Evolutionary conservation across 768 basidiomycete genomes (phyloP).

Genomic region (Suillus ampliporus): DNA sequence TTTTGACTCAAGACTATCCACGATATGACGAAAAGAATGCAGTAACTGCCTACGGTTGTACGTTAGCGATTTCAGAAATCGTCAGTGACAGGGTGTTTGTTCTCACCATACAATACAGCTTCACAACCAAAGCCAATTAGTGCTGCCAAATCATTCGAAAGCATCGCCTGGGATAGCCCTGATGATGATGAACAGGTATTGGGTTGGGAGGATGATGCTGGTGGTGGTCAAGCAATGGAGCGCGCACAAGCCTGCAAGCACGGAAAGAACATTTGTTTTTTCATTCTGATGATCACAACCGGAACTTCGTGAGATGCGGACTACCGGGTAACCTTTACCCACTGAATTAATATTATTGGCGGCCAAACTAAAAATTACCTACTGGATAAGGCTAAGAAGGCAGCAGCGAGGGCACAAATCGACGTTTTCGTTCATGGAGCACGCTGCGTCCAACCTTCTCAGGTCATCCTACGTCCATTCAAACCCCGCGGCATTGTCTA

Average conservation of each 20-base stretch:
- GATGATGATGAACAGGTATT: background rate
- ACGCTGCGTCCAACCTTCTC: background rate
- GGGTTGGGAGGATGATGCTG: constrained; percentile 2
- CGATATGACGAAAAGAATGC: constrained; percentile 36
- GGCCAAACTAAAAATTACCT: background rate
- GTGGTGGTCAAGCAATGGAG: background rate
- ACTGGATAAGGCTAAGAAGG: background rate
- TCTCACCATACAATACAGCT: constrained; percentile 41
- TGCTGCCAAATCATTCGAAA: constrained; percentile 37
- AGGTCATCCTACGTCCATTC: background rate
- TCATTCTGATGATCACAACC: background rate
- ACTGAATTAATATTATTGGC: background rate
- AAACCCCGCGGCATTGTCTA: background rate
- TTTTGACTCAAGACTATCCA: constrained; percentile 29
- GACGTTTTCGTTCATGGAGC: background rate
- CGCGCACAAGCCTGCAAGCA: background rate
- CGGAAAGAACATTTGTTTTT: constrained; percentile 5
- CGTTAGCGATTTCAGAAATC: constrained; percentile 16
- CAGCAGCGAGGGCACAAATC: background rate
- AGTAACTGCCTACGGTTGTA: constrained; percentile 17
- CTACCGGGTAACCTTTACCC: background rate
- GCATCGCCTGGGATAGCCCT: constrained; percentile 22
- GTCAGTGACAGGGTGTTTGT: background rate
- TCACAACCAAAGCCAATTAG: constrained; percentile 46
- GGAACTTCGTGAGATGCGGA: constrained; percentile 1